phyloP scores from a whole-genome alignment of 176 grass and related monocot genomes.

The Saccharum spontaneum region DNA sequence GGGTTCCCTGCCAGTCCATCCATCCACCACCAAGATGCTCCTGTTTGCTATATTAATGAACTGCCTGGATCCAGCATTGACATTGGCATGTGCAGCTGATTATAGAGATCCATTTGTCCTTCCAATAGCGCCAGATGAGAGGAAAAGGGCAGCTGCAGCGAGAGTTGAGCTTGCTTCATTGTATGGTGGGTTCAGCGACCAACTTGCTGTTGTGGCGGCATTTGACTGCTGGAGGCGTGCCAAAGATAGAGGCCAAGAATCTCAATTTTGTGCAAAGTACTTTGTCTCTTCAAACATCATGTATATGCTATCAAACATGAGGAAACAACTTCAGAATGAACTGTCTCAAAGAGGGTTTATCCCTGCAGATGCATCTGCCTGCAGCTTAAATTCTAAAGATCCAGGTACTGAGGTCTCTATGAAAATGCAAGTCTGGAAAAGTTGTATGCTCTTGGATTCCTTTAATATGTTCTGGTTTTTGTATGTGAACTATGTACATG shows the following conservation, averaged over 20 bases:
- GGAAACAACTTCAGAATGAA: constrained; percentile 81
- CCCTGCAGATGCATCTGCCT: constrained; percentile 69
- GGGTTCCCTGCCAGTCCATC: constrained; percentile 89
- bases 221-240: constrained; percentile 87
- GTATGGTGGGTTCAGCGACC: constrained; percentile 92
- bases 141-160: constrained; percentile 56
- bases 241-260: constrained; percentile 76
- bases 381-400: constrained; percentile 86
- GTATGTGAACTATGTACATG: not conserved
- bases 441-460: not conserved
- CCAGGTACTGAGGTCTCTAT: constrained; percentile 52
- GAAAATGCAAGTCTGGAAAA: constrained; percentile 3
- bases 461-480: not conserved
- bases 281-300: constrained; percentile 81
- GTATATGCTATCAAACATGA: constrained; percentile 84
- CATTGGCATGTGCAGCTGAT: constrained; percentile 79
- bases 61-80: constrained; percentile 90
- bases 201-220: constrained; percentile 85
- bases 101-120: constrained; percentile 82
- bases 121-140: constrained; percentile 66
- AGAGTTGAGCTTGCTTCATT: constrained; percentile 88
- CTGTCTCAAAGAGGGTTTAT: constrained; percentile 81
- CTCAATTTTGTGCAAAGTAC: constrained; percentile 77
- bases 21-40: constrained; percentile 95
- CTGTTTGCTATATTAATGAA: constrained; percentile 94